Base-by-base conservation (phyloP, 768 basidiomycete species). In the Suillus americanus region DNA sequence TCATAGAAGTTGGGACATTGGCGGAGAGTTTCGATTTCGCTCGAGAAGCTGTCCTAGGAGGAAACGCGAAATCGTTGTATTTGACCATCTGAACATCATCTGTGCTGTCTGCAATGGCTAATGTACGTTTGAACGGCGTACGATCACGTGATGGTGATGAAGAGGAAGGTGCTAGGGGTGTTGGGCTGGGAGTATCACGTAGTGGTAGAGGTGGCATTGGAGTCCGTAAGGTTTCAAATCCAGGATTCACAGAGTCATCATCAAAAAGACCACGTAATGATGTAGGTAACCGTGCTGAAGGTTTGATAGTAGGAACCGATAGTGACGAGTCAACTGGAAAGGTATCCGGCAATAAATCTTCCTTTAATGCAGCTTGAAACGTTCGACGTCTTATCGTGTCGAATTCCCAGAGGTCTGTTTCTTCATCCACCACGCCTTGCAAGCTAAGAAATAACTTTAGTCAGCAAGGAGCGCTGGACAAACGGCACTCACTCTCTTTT, bases 201-300 rank as follows among this genome's bases (percentile, higher is more conserved):
- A 67, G 64, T 46, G 71, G 66, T n/a, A 73, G 69, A 60, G 68
- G 66, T 64, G 67, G 74, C 7, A 73, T 69, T 30, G 83, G 78
- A 14, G 81, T 73, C 30, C 81, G 83, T 67, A 83, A 77, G 2
- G 79, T 73, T 48, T 84, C 83, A 8, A 77, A 71, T 35, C 72
- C 73, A 41, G 28, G 28, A 41, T 59, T 40, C 8, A 74, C 25
- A n/a, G 74, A 70, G 12, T 82, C 84, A 53, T 87, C 85, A 63
- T 91, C 90, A 74, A 97, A 97, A 12, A 97, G 79, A 43, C 82
- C 79, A 0, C 94, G 89, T 3, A 96, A 80, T 0, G 92, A 95
- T 2, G 88, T 86, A 2, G 95, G 94, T 13, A 95, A 71, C 55
- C 82, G 80, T n/a, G 81, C 68, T 46, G 77, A 70, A 2, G 85